A percentile compares a stretch with the other conserved stretches of the same genome.
phyloP scores from a whole-genome alignment of 305 asterid species.

The Plantago rigida region DNA sequence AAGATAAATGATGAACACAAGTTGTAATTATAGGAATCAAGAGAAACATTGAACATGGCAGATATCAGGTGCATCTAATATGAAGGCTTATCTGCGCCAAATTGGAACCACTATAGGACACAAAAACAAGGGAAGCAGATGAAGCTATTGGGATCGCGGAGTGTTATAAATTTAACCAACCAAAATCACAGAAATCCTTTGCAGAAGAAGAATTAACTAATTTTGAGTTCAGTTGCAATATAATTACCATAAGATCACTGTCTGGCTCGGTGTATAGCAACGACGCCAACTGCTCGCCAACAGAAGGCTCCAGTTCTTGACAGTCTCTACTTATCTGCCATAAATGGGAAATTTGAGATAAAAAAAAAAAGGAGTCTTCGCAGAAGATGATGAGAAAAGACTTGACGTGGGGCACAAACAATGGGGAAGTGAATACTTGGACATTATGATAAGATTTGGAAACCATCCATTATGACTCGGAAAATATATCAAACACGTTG shows the following conservation, averaged over 20 bases:
- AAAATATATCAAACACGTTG: no score
- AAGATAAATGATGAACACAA: background rate
- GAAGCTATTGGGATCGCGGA: no score
- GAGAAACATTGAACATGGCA: background rate
- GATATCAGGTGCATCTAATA: background rate
- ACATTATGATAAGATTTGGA: no score
- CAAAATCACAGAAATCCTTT: background rate
- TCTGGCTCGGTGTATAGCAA: slow-evolving; percentile 91
- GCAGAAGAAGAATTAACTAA: background rate
- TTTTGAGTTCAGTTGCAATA: slow-evolving; percentile 14
- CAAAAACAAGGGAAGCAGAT: slow-evolving; percentile 1
- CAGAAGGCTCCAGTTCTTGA: slow-evolving; percentile 80
- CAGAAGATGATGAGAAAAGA: background rate
- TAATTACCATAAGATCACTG: slow-evolving; percentile 86
- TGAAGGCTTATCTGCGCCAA: background rate
- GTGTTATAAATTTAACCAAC: background rate
- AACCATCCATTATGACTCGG: no score
- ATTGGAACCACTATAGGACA: background rate
- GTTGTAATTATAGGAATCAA: background rate
- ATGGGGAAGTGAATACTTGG: background rate
- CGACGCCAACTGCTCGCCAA: slow-evolving; percentile 91
- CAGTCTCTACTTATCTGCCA: slow-evolving; percentile 96
- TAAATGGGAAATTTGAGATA: slow-evolving; percentile 23
- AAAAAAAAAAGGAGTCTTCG: background rate
- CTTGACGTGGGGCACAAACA: background rate